Base-by-base conservation (phyloP, 305 asterid species). In the Salvia sclarea region DNA sequence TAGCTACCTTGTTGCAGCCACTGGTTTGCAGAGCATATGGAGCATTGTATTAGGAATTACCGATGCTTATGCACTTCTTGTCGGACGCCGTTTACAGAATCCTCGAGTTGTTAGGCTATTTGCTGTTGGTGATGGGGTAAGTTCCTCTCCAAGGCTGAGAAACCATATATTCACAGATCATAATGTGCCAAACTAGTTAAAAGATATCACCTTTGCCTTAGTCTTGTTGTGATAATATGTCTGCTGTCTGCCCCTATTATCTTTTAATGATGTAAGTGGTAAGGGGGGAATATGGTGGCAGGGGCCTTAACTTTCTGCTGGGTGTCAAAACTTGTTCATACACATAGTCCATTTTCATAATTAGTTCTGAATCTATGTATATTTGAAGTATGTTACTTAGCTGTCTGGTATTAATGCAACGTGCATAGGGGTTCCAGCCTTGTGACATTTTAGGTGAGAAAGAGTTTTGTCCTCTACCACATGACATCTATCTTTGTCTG, bases 71-170 rank as follows among this genome's bases (percentile, higher is more conserved):
- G 98, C 98, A 7, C 90, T 93, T 69, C 91, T 93, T 57, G 97
- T 93, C 55, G 97, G 96, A 68, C 89, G 96, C 43, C 78, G 88
- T 75, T 68, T 93, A 85, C 95, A 88, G 72, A 93, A 85, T 80
- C 81, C 88, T 75, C 75, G 76, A 64, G 70, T 77, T 59, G 90
- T 93, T 73, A 76, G 92, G 66, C 79, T 91, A 78, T 91, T 93
- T 83, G 87, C 98, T 69, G 69, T 94, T 58, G 98, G 98, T 76
- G 98, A 94, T 80, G 98, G 98, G 89, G 98, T 94, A 87, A 86
- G 96, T 80, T 79, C 11, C 41, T 67, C 24, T 3, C 24, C 73
- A 25, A 63, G 53, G 17, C 59, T 59, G 18, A 49, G 5, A 50
- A 48, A 53, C 55, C n/a, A 41, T 37, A 61, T 71, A 63, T 48